Base-by-base conservation (phyloP, 2,329 filamentous ascomycete species). In the Fusarium sp. region DNA sequence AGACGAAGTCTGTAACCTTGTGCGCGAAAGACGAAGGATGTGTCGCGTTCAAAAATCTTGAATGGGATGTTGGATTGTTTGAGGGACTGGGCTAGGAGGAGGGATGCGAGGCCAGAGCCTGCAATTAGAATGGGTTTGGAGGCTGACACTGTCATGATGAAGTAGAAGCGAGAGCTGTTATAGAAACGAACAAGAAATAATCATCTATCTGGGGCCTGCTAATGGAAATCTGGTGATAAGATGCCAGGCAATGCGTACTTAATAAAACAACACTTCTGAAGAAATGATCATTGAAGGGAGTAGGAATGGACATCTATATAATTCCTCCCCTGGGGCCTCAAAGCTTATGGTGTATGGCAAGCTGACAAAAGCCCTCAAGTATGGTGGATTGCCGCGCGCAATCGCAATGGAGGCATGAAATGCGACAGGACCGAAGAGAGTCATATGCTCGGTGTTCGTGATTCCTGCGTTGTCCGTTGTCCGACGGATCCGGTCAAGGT, bases 1-100 rank as follows among this genome's bases (percentile, higher is more conserved):
- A 91, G 81, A 14, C 88, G 85, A 9, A 90, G 80, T 4, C 88
- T 80, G 77, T 91, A 91, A 0, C 89, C 89, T 74, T 91, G 89
- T 0, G 85, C 87, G 46, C 89, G 88, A 70, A 88, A 89, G 2
- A 74, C 63, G 48, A 85, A 79, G 0, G 82, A 83, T 1, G 76
- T 65, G 65, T 88, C 85, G 44, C 86, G 86, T 77, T 90, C 88
- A 72, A 86, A 89, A 45, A 90, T 83, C 40, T 76, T 80, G 76
- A 87, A 89, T 1, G 83, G 81, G n/a, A 86, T 83, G 0, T 75
- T 75, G 47, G 81, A 77, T 3, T 66, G 74, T 3, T 77, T 80
- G 2, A 85, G 79, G 10, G 82, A 81, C 46, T 83, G 83, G 1
- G 81, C 83, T 2, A 85, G 76, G 0, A 84, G 75, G 3, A 85